Base-by-base conservation (phyloP, 345 rosid genomes). In the Adansonia digitata region DNA sequence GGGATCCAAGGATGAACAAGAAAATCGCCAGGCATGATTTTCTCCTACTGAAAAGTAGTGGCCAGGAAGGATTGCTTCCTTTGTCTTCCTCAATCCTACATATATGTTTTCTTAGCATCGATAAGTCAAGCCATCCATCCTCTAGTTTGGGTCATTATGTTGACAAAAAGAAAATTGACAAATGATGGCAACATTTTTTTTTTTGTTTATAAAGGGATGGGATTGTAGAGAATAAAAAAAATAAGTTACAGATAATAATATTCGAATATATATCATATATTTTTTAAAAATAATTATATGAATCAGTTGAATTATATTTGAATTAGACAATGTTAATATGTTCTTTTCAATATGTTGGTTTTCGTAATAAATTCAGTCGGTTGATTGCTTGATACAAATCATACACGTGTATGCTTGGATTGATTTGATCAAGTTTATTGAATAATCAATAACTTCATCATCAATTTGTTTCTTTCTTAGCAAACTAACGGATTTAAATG, bases 61-160 rank as follows among this genome's bases (percentile, higher is more conserved):
- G 79, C 56, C 75, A 73, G 3, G 35, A 27, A 12, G 35, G 42
- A 31, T 51, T 27, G 75, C 72, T 77, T n/a, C 13, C 13, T 75
- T 62, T 83, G 81, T 83, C 88, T 73, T 74, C 83, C 35, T 73
- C 79, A 46, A 73, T 29, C 68, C 55, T 55, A 31, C 46, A 34
- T 71, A 51, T 18, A 27, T 78, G 78, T 77, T 62, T n/a, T 78
- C 63, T 60, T 45, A 60, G 10, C 26, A 14, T 40, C 48, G 67
- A 69, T 72, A 48, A 46, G 77, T 77, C 74, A 14, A 75, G 45
- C 34, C 70, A 76, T 67, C 55, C 17, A 29, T 40, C 29, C n/a
- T 8, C 45, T 48, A 42, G 51, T 9, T 29, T 48, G 55, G 57
- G 3, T 29, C 11, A 29, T 69, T 49, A 18, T 2, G 43, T 69